Evolutionary conservation across 192 early-diverging fungal species (phyloP).

Genomic region (Podila epigama): DNA sequence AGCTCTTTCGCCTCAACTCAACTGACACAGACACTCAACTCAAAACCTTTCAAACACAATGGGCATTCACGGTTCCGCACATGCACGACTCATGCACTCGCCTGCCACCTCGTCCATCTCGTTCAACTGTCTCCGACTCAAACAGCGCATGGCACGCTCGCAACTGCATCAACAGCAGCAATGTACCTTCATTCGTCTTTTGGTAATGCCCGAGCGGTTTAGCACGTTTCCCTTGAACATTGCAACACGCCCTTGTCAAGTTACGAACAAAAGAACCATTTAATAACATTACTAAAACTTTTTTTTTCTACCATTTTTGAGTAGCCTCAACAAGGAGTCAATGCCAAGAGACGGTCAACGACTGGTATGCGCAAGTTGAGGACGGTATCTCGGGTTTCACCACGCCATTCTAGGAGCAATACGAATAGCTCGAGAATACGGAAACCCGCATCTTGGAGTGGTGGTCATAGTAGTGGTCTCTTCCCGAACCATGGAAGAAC

Average conservation of each 20-base stretch:
- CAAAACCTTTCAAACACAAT: neutral
- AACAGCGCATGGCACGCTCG: constrained; percentile 29
- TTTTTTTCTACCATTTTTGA: too few species aligned
- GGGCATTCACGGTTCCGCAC: constrained; percentile 2
- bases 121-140: constrained; percentile 8
- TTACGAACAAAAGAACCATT: too few species aligned
- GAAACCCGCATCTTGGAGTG: too few species aligned
- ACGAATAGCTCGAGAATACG: too few species aligned
- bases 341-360: too few species aligned
- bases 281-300: too few species aligned
- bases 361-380: too few species aligned
- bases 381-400: too few species aligned
- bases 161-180: neutral
- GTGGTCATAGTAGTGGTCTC: too few species aligned
- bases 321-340: too few species aligned
- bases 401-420: too few species aligned
- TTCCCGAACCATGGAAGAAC: too few species aligned
- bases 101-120: neutral
- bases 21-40: neutral
- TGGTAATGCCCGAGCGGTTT: neutral
- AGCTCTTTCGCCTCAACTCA: neutral
- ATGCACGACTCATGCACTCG: neutral
- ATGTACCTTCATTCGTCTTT: neutral
- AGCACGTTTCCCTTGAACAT: neutral
- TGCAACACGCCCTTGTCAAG: neutral